Conservation (phyloP, 306 rosid species). For the Hippophae rhamnoides region DNA sequence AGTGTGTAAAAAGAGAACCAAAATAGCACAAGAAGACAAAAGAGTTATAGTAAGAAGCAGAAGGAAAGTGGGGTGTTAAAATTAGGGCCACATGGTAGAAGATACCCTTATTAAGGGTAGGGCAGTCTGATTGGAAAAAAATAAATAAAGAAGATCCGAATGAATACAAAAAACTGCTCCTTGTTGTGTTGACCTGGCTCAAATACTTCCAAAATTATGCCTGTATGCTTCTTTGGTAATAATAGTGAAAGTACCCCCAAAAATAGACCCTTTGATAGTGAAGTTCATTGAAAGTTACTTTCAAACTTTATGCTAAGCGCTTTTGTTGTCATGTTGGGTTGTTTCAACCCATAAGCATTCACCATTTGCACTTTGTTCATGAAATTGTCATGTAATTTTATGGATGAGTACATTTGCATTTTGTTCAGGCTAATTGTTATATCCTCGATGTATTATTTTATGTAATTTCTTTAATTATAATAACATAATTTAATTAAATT, state of each 20-base stretch:
- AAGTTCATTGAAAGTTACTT: conserved; percentile 19
- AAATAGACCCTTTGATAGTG: conserved; percentile 8
- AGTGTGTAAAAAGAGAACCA: background rate
- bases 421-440: no score
- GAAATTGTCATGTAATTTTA: no score
- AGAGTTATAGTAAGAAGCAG: background rate
- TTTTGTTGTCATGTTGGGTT: background rate
- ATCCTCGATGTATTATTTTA: no score
- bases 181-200: conserved; percentile 27
- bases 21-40: conserved; percentile 7
- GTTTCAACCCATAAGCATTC: background rate
- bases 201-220: conserved; percentile 34
- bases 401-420: no score
- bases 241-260: conserved; percentile 16
- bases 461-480: no score
- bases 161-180: conserved; percentile 13
- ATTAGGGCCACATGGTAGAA: conserved; percentile 6
- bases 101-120: background rate
- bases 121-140: background rate
- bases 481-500: no score
- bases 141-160: background rate
- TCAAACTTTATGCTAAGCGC: conserved; percentile 10
- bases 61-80: conserved; percentile 6
- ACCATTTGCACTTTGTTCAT: no score
- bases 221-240: conserved; percentile 21